A percentile compares a stretch with the other conserved stretches of the same genome.
Conservation (phyloP, 768 basidiomycete genomes). For the Leccinum sublutescens region DNA sequence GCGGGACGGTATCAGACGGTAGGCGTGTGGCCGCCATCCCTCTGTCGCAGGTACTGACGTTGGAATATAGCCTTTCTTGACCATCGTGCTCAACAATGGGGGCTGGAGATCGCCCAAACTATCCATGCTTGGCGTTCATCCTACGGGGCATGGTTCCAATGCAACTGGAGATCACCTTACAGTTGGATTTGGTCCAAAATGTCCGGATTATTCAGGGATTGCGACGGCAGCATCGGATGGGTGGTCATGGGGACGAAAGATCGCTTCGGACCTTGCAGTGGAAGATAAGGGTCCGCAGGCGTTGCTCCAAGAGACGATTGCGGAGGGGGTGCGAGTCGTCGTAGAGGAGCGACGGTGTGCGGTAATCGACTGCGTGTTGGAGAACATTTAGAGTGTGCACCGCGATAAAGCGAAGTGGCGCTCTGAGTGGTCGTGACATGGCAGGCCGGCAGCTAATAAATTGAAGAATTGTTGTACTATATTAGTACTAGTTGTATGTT, state of each 20-base stretch:
- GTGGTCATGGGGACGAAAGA: constrained; percentile 56
- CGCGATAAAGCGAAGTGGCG: neutral
- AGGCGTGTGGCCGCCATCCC: constrained; percentile 10
- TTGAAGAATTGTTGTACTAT: neutral
- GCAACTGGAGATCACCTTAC: constrained; percentile 48
- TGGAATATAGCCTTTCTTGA: constrained; percentile 58
- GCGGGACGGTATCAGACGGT: constrained; percentile 67
- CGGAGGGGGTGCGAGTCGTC: constrained; percentile 56
- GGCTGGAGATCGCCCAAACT: constrained; percentile 66
- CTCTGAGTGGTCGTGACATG: neutral
- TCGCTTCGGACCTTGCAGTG: constrained; percentile 29
- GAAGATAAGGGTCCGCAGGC: constrained; percentile 23
- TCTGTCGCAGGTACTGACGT: neutral
- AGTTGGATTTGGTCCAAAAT: constrained; percentile 61
- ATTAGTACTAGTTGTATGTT: neutral
- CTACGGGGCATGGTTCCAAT: constrained; percentile 50
- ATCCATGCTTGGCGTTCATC: constrained; percentile 67
- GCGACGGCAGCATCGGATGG: constrained; percentile 68
- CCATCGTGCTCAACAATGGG: constrained; percentile 69
- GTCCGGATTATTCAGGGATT: constrained; percentile 59
- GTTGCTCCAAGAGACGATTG: constrained; percentile 34
- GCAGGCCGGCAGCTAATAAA: no score
- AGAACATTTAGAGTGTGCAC: constrained; percentile 32
- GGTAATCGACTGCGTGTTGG: constrained; percentile 60
- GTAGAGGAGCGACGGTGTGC: constrained; percentile 59